Evolutionary conservation across 768 basidiomycete genomes (phyloP).

Genomic region (Phlebiopsis gigantea): DNA sequence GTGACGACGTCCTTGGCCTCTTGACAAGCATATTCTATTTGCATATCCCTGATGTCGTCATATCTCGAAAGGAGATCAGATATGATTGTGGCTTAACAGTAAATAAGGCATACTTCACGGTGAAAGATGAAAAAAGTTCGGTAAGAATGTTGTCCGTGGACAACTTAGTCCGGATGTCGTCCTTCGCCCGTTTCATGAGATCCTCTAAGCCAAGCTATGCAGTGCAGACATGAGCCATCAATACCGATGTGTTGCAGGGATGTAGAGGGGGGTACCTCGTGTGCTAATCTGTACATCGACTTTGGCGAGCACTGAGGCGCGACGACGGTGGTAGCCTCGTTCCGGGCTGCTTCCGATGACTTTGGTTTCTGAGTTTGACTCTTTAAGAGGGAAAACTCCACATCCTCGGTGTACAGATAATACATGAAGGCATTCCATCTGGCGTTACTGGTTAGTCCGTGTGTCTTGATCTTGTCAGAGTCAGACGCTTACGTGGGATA

Average conservation of each 20-base stretch:
- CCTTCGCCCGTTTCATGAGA: constrained; percentile 11
- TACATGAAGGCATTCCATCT: constrained; percentile 12
- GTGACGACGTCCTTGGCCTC: not conserved
- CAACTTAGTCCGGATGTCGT: constrained; percentile 15
- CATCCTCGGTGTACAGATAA: constrained; percentile 7
- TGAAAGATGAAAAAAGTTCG: constrained; percentile 20
- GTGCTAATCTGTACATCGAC: constrained; percentile 39
- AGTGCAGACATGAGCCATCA: not conserved
- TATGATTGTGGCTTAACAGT: not conserved
- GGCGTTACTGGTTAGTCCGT: no score
- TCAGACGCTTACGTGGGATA: constrained; percentile 3
- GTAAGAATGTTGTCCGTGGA: constrained; percentile 16
- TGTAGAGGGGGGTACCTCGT: constrained; percentile 26
- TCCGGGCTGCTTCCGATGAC: not conserved
- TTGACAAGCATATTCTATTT: not conserved
- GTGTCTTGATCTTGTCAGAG: no score
- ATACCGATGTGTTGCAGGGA: not conserved
- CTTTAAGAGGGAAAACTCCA: constrained; percentile 9
- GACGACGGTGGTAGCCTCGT: not conserved
- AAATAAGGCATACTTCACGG: constrained; percentile 3
- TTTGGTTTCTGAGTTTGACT: not conserved
- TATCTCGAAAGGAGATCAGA: not conserved
- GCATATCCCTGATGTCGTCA: constrained; percentile 3
- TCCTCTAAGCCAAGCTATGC: not conserved
- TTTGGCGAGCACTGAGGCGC: constrained; percentile 31